These are phyloP conservation scores for Luvunga scandens DNA, from an alignment of 345 rosid species.

Conservation along the genomic window DNA sequence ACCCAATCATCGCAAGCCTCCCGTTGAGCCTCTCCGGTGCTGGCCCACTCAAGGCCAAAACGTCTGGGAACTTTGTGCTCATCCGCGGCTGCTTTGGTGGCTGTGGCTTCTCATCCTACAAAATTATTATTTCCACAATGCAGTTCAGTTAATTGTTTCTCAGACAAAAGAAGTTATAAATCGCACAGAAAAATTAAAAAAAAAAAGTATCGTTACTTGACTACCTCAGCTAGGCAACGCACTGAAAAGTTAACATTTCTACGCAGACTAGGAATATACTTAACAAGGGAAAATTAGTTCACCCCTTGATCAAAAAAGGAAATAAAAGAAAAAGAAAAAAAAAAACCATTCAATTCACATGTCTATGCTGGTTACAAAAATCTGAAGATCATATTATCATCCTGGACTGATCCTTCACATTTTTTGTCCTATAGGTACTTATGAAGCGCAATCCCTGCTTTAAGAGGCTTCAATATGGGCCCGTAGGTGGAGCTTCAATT, in stretches of 20 bases:
- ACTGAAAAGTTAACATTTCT: conserved; percentile 30
- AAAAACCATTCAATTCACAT: too few relatives aligned
- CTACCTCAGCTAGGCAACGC: conserved; percentile 47
- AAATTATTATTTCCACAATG: not conserved
- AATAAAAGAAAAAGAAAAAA: too few relatives aligned
- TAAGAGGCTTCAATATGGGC: too few relatives aligned
- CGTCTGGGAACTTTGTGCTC: conserved; percentile 55
- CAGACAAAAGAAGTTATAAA: not conserved
- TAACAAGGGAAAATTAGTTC: conserved; percentile 20
- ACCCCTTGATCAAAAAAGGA: not conserved
- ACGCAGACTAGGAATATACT: conserved; percentile 15
- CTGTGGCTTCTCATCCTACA: not conserved
- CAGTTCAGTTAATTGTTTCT: conserved; percentile 2
- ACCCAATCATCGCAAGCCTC: conserved; percentile 84
- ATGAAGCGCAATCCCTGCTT: too few relatives aligned
- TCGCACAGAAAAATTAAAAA: too few relatives aligned
- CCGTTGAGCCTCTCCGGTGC: conserved; percentile 94
- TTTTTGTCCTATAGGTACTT: too few relatives aligned
- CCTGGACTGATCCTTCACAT: too few relatives aligned
- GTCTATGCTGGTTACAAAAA: too few relatives aligned
- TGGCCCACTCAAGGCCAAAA: conserved; percentile 77
- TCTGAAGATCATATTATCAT: too few relatives aligned
- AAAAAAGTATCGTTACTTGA: too few relatives aligned
- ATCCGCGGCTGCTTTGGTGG: conserved; percentile 36
- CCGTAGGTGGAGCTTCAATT: too few relatives aligned